A percentile compares a stretch with the other conserved stretches of the same genome.
phyloP scores from a whole-genome alignment of 2,329 filamentous ascomycete species.

The Pleomassaria siparia region DNA sequence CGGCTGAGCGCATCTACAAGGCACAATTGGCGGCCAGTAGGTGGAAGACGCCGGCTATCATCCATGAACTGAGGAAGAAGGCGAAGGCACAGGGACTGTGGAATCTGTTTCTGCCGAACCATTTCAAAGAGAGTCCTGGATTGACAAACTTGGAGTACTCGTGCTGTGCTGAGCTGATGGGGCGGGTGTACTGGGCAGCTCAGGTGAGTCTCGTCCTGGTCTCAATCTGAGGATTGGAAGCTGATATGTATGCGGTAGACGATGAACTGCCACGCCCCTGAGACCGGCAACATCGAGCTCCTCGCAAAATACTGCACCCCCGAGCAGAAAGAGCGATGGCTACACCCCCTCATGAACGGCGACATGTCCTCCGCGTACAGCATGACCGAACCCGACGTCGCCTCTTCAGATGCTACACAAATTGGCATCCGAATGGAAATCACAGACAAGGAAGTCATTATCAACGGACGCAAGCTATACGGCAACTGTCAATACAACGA shows the following conservation, averaged over 20 bases:
- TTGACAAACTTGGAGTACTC: constrained; percentile 51
- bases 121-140: constrained; percentile 47
- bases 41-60: constrained; percentile 46
- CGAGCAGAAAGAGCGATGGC: constrained; percentile 54
- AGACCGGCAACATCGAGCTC: constrained; percentile 57
- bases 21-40: constrained; percentile 37
- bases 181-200: constrained; percentile 49
- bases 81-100: constrained; percentile 44
- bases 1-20: constrained; percentile 47
- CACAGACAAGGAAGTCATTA: constrained; percentile 41
- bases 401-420: constrained; percentile 54
- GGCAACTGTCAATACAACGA: constrained; percentile 45
- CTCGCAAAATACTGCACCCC: constrained; percentile 55
- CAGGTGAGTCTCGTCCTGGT: constrained; percentile 30
- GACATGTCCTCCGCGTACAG: constrained; percentile 54
- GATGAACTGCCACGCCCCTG: constrained; percentile 51
- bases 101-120: constrained; percentile 46
- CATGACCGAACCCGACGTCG: constrained; percentile 56
- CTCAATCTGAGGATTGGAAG: background rate
- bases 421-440: constrained; percentile 45
- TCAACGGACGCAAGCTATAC: constrained; percentile 48
- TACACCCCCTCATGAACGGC: constrained; percentile 52
- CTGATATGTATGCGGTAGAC: constrained; percentile 29
- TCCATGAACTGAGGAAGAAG: constrained; percentile 47
- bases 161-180: constrained; percentile 52